Evolutionary conservation across 192 early-diverging fungal species (phyloP).

Genomic region (Entophlyctis luteolus): DNA sequence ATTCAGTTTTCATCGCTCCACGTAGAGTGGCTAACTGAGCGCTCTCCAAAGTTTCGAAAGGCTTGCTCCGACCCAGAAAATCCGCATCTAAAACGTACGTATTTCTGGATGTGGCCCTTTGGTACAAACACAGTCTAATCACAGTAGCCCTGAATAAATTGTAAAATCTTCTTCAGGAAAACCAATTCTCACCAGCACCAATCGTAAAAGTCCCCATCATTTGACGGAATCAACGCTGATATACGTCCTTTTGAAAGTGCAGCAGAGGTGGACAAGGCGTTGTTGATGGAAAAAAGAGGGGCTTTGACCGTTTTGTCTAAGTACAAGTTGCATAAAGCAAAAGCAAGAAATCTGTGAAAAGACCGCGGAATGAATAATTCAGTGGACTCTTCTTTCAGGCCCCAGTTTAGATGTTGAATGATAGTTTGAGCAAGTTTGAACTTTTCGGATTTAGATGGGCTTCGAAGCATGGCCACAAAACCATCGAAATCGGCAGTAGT

Average conservation of each 20-base stretch:
- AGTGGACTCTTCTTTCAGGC: background rate
- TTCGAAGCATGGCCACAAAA: conserved; percentile 33
- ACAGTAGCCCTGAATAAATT: conserved; percentile 30
- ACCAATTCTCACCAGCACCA: conserved; percentile 35
- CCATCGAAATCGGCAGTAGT: conserved; percentile 26
- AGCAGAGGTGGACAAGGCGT: conserved; percentile 5
- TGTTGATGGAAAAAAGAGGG: conserved; percentile 11
- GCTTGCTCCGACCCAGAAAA: background rate
- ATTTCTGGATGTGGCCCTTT: conserved; percentile 22
- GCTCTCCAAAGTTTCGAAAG: conserved; percentile 31
- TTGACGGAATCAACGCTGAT: background rate
- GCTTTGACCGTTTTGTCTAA: conserved; percentile 25
- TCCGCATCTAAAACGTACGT: conserved; percentile 31
- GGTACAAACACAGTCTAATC: conserved; percentile 27
- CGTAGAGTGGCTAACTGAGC: conserved; percentile 33
- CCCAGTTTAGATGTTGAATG: conserved; percentile 31
- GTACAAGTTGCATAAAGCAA: conserved; percentile 35
- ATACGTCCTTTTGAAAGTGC: conserved; percentile 17
- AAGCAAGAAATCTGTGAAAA: conserved; percentile 30
- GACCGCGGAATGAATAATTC: conserved; percentile 25
- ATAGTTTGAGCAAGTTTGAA: conserved; percentile 31
- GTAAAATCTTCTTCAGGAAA: background rate
- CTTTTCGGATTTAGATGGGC: conserved; percentile 30
- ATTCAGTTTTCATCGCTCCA: conserved; percentile 26
- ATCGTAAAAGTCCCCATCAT: conserved; percentile 27